Percentiles rank a stretch among this genome's conserved stretches.
Evolutionary conservation across 2,329 filamentous ascomycete species (phyloP).

Genomic region (Phoma herbarum): DNA sequence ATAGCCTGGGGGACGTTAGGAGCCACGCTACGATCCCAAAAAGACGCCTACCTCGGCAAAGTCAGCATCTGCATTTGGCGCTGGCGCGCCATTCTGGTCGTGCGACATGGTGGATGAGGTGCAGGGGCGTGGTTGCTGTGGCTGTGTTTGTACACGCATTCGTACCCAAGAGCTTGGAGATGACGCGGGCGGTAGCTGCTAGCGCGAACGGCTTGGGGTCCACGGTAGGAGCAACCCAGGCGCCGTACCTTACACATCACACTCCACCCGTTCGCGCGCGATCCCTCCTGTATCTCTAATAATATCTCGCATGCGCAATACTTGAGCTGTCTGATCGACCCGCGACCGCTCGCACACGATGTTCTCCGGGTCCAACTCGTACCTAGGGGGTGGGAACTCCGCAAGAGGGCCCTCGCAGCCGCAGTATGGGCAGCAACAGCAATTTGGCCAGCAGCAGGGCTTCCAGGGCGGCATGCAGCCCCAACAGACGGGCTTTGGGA

Average conservation of each 20-base stretch:
- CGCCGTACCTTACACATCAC: constrained; percentile 36
- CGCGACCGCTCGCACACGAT: constrained; percentile 61
- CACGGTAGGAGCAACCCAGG: constrained; percentile 31
- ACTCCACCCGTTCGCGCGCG: constrained; percentile 29
- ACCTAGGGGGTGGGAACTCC: constrained; percentile 79
- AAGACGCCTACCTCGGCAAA: constrained; percentile 44
- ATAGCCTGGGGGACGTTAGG: constrained; percentile 55
- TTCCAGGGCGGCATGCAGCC: constrained; percentile 39
- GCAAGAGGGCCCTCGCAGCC: constrained; percentile 69
- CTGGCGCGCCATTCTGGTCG: constrained; percentile 41
- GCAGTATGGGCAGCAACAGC: constrained; percentile 59
- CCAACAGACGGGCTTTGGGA: constrained; percentile 64
- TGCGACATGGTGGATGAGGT: constrained; percentile 40
- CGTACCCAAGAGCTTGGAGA: constrained; percentile 28
- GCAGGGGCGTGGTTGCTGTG: constrained; percentile 26
- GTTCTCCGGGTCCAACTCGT: constrained; percentile 91
- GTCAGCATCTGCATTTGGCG: constrained; percentile 41
- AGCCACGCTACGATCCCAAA: background rate
- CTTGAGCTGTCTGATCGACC: constrained; percentile 25
- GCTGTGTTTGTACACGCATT: constrained; percentile 23
- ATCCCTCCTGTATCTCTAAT: constrained; percentile 24
- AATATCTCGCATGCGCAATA: constrained; percentile 34
- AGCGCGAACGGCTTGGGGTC: no score
- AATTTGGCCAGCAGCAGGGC: constrained; percentile 56
- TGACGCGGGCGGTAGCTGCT: constrained; percentile 46